phyloP scores from a whole-genome alignment of 768 basidiomycete species.

The Dioszegia hungarica region DNA sequence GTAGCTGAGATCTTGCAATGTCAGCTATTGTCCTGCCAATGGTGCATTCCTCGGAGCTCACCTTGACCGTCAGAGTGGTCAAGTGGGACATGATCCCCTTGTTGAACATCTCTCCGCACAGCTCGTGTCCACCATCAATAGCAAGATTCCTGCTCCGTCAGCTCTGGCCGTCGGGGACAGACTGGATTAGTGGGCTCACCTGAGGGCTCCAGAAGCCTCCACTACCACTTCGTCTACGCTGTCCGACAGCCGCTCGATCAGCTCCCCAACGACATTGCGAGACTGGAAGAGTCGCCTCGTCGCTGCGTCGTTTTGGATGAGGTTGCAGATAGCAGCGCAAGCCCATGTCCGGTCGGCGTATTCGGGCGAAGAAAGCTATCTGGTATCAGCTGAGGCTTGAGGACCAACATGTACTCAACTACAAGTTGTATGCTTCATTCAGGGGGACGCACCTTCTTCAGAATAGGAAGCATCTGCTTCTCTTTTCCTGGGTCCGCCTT shows the following conservation, averaged over 20 bases:
- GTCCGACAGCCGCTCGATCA: conserved; percentile 84
- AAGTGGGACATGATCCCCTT: conserved; percentile 73
- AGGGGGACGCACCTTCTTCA: conserved; percentile 72
- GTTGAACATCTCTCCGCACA: conserved; percentile 95
- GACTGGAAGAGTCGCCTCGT: conserved; percentile 83
- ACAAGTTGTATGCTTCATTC: too few species aligned
- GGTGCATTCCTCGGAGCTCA: conserved; percentile 2
- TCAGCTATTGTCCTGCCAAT: background rate
- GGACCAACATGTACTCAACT: background rate
- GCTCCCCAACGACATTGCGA: conserved; percentile 77
- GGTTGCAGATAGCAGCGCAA: conserved; percentile 89
- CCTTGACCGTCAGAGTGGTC: conserved; percentile 32
- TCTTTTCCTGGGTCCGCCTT: conserved; percentile 59
- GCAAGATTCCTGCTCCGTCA: conserved; percentile 67
- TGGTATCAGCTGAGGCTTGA: background rate
- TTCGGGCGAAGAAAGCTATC: conserved; percentile 53
- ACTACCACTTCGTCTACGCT: conserved; percentile 83
- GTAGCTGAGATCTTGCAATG: conserved; percentile 65
- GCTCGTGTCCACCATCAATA: conserved; percentile 90
- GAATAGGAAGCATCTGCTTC: conserved; percentile 75
- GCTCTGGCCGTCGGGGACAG: background rate
- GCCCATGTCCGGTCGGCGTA: conserved; percentile 85
- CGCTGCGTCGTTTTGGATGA: conserved; percentile 91
- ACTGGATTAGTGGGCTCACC: conserved; percentile 56
- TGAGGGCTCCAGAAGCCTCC: conserved; percentile 79